Conservation (phyloP, 352 stramenopile genomes). For the Phytophthora uliginosa region DNA sequence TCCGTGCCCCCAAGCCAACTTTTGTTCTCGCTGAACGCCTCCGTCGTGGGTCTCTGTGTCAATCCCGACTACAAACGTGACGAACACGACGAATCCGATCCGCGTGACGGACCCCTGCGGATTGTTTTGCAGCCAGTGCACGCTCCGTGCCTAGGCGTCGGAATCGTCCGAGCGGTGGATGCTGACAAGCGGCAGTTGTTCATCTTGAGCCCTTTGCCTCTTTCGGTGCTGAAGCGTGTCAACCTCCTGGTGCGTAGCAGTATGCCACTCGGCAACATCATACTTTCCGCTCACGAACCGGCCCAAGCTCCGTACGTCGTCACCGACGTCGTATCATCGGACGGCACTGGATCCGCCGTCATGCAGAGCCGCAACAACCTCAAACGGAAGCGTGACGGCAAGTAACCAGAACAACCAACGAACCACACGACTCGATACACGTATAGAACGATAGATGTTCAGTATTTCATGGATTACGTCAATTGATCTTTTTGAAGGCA, state of each 20-base stretch:
- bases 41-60: constrained; percentile 80
- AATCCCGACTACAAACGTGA: constrained; percentile 50
- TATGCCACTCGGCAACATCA: constrained; percentile 65
- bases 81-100: constrained; percentile 19
- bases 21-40: constrained; percentile 78
- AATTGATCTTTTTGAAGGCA: constrained; percentile 2
- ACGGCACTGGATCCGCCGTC: constrained; percentile 76
- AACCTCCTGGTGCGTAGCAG: constrained; percentile 82
- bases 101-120: constrained; percentile 44
- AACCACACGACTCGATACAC: not conserved
- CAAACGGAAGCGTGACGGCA: constrained; percentile 85
- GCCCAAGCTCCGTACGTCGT: constrained; percentile 72
- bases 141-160: constrained; percentile 74
- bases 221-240: constrained; percentile 60
- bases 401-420: constrained; percentile 27
- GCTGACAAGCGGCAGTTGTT: constrained; percentile 59
- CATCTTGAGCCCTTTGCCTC: constrained; percentile 75
- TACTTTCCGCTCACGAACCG: constrained; percentile 57
- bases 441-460: constrained; percentile 33
- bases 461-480: constrained; percentile 15
- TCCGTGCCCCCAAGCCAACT: constrained; percentile 82
- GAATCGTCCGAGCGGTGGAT: constrained; percentile 76
- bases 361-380: constrained; percentile 92
- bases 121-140: constrained; percentile 66
- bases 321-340: constrained; percentile 71